A percentile compares a stretch with the other conserved stretches of the same genome.
Conservation (phyloP, 495 filamentous ascomycete species). For the Pyrenula aspistea region DNA sequence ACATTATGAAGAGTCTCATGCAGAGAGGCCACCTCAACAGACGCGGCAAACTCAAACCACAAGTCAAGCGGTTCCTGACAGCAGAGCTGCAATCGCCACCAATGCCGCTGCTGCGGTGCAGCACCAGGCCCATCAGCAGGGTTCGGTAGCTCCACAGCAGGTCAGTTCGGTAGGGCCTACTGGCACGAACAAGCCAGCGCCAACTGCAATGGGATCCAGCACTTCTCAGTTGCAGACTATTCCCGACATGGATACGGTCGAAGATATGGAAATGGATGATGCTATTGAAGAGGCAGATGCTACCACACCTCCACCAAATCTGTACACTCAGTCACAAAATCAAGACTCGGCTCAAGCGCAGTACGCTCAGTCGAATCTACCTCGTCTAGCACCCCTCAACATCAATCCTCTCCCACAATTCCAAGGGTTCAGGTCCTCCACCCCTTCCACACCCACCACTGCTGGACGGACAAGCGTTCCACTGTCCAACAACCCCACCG, state of each 20-base stretch:
- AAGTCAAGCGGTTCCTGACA: slow-evolving; percentile 22
- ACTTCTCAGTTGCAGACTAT: slow-evolving; percentile 24
- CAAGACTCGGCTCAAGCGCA: slow-evolving; percentile 28
- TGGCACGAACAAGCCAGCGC: slow-evolving; percentile 16
- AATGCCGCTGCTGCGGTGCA: slow-evolving; percentile 39
- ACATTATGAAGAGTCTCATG: slow-evolving; percentile 92
- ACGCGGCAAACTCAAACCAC: slow-evolving; percentile 38
- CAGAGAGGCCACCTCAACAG: slow-evolving; percentile 47
- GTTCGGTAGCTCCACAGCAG: slow-evolving; percentile 24
- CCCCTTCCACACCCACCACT: slow-evolving; percentile 74
- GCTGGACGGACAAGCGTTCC: slow-evolving; percentile 46
- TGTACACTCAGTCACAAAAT: slow-evolving; percentile 34
- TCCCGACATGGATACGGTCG: slow-evolving; percentile 75
- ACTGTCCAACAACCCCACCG: slow-evolving; percentile 87
- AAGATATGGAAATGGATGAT: slow-evolving; percentile 97
- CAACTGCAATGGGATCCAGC: slow-evolving; percentile 20
- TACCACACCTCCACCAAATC: slow-evolving; percentile 44
- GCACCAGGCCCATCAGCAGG: slow-evolving; percentile 40
- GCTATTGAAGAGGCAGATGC: slow-evolving; percentile 40
- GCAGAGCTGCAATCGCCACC: slow-evolving; percentile 42
- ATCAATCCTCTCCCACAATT: slow-evolving; percentile 58
- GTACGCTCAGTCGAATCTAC: slow-evolving; percentile 61
- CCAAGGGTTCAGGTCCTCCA: slow-evolving; percentile 73
- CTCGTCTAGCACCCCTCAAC: slow-evolving; percentile 52
- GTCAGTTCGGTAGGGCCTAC: slow-evolving; percentile 26